Conservation (phyloP, 441 rosid species). For the Corymbia citriodora region DNA sequence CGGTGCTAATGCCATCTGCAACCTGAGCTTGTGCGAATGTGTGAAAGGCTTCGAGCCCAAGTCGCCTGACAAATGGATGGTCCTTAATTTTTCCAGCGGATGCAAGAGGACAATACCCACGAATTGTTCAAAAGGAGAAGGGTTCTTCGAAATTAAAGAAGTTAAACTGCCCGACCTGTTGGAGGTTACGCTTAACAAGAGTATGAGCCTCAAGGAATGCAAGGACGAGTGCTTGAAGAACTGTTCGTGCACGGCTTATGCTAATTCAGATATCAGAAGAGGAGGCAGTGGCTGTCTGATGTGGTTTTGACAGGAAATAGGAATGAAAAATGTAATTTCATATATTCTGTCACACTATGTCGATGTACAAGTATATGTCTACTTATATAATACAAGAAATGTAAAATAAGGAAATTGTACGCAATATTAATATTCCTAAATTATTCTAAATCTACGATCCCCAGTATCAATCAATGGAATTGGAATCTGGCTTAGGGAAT, state of each 20-base stretch:
- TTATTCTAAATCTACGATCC: no score
- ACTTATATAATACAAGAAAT: no score
- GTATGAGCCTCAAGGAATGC: not conserved
- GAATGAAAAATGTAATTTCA: no score
- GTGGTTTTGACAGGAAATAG: not conserved
- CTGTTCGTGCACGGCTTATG: conserved; percentile 13
- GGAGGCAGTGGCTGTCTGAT: not conserved
- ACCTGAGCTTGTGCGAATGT: not conserved
- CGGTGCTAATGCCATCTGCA: not conserved
- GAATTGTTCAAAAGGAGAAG: not conserved
- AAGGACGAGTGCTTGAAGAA: not conserved
- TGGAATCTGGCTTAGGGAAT: no score
- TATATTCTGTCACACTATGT: no score
- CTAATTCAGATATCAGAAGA: not conserved
- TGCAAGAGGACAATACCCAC: not conserved
- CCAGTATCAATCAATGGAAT: no score
- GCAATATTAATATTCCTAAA: no score
- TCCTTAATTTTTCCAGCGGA: not conserved
- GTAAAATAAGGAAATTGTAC: no score
- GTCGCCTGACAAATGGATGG: not conserved
- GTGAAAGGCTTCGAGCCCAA: not conserved
- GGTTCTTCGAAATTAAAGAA: not conserved
- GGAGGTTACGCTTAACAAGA: not conserved
- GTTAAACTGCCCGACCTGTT: not conserved
- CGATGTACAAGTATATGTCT: no score